These are phyloP conservation scores for Penicillium bovifimosum DNA, from an alignment of 495 filamentous ascomycete species.

Conservation along the genomic window DNA sequence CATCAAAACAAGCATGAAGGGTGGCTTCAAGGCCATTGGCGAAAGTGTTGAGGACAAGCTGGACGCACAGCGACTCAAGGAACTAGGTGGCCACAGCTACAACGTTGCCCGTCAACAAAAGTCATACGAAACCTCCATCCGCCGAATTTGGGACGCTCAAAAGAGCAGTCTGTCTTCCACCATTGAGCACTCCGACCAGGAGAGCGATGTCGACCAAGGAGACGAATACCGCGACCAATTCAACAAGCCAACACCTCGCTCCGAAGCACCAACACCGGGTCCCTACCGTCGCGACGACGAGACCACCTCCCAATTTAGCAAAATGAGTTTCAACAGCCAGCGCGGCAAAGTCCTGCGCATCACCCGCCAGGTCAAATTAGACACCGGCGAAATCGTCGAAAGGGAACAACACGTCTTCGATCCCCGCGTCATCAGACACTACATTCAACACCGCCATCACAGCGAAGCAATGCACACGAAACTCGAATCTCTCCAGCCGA, in stretches of 20 bases:
- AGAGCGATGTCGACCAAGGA: conserved; percentile 63
- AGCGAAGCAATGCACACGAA: conserved; percentile 62
- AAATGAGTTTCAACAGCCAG: conserved; percentile 63
- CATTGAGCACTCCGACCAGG: conserved; percentile 55
- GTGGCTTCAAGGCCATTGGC: conserved; percentile 85
- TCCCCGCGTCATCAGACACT: conserved; percentile 66
- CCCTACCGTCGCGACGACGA: conserved; percentile 63
- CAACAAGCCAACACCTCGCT: conserved; percentile 55
- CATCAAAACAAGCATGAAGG: conserved; percentile 97
- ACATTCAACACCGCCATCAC: conserved; percentile 48
- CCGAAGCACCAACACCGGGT: conserved; percentile 55
- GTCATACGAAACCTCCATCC: conserved; percentile 82
- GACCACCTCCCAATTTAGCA: conserved; percentile 79
- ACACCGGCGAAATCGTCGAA: conserved; percentile 55
- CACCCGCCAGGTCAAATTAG: conserved; percentile 55
- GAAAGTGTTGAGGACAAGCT: conserved; percentile 85
- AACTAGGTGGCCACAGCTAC: conserved; percentile 91
- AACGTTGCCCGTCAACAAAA: conserved; percentile 90
- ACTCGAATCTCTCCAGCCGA: conserved; percentile 60
- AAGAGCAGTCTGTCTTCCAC: conserved; percentile 66
- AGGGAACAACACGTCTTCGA: conserved; percentile 63
- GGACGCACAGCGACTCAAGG: conserved; percentile 74
- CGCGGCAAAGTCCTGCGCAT: conserved; percentile 72
- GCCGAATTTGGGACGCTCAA: conserved; percentile 85
- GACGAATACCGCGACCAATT: conserved; percentile 56